Conservation (phyloP, 179 eudicot species). For the Camellia oleifera region DNA sequence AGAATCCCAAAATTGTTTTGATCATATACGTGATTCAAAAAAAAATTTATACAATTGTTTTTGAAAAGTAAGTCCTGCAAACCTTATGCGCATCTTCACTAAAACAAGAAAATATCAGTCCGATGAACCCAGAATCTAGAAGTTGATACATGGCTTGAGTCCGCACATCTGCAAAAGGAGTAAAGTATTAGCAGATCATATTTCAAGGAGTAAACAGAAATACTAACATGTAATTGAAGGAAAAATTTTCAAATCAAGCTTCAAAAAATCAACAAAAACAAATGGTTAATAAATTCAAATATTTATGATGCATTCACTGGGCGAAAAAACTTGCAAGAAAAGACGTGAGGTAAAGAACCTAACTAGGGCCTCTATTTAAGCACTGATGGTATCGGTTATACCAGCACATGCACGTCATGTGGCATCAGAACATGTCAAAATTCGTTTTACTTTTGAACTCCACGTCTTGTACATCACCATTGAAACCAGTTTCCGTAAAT, state of each 20-base stretch:
- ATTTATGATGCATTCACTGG: too few species aligned
- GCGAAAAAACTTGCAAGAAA: too few species aligned
- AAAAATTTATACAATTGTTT: background rate
- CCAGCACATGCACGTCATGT: too few species aligned
- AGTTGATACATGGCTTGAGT: constrained; percentile 99
- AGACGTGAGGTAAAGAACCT: too few species aligned
- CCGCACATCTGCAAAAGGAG: constrained; percentile 76
- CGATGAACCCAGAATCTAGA: constrained; percentile 92
- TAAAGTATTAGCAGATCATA: background rate
- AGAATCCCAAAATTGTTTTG: background rate
- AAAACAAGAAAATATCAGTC: constrained; percentile 96
- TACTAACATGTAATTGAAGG: background rate
- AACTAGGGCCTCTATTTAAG: too few species aligned
- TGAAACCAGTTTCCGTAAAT: too few species aligned
- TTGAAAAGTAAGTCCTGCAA: constrained; percentile 18
- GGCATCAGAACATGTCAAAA: too few species aligned
- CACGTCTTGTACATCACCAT: too few species aligned
- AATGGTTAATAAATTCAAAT: too few species aligned
- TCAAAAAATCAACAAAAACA: background rate
- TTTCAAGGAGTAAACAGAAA: background rate
- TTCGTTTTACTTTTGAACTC: too few species aligned
- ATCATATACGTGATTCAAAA: background rate
- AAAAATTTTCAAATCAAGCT: background rate
- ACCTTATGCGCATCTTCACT: constrained; percentile 92
- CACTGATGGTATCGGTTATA: too few species aligned